phyloP scores from a whole-genome alignment of 352 stramenopile genomes.

The Phytopythium sindhum region DNA sequence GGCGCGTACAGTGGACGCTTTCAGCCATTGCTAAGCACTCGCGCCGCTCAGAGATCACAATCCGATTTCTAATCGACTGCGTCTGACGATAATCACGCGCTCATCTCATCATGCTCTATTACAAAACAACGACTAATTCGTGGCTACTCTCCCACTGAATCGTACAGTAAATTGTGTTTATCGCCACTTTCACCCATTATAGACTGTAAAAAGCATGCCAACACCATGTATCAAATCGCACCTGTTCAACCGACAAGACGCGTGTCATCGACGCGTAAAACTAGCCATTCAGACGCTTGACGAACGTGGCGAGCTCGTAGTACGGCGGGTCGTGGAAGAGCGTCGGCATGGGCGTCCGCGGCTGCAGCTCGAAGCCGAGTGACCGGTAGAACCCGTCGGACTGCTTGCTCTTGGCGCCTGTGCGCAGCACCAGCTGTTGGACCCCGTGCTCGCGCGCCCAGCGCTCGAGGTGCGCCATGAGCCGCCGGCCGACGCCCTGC shows the following conservation, averaged over 20 bases:
- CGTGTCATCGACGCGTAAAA: not conserved
- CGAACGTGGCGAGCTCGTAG: constrained; percentile 18
- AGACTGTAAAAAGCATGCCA: too few relatives aligned
- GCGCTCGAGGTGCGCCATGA: constrained; percentile 10
- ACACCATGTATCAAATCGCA: not conserved
- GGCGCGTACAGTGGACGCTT: too few relatives aligned
- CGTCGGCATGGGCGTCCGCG: not conserved
- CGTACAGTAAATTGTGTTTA: too few relatives aligned
- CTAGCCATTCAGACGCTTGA: constrained; percentile 14
- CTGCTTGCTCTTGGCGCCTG: constrained; percentile 10
- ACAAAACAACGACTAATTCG: too few relatives aligned
- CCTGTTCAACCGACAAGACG: not conserved
- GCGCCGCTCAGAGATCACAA: too few relatives aligned
- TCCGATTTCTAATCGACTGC: too few relatives aligned
- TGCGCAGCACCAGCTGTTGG: constrained; percentile 3
- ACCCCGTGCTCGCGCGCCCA: constrained; percentile 7
- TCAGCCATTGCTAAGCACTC: too few relatives aligned
- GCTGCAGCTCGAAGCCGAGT: constrained; percentile 9
- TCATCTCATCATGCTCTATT: too few relatives aligned
- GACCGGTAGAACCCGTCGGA: constrained; percentile 12
- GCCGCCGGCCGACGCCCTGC: constrained; percentile 6
- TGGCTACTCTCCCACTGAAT: too few relatives aligned
- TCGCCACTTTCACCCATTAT: too few relatives aligned
- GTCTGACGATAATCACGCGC: too few relatives aligned
- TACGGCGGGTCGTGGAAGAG: constrained; percentile 13